phyloP scores from a whole-genome alignment of 106 monocot species.

The Acanthochlamys bracteata region DNA sequence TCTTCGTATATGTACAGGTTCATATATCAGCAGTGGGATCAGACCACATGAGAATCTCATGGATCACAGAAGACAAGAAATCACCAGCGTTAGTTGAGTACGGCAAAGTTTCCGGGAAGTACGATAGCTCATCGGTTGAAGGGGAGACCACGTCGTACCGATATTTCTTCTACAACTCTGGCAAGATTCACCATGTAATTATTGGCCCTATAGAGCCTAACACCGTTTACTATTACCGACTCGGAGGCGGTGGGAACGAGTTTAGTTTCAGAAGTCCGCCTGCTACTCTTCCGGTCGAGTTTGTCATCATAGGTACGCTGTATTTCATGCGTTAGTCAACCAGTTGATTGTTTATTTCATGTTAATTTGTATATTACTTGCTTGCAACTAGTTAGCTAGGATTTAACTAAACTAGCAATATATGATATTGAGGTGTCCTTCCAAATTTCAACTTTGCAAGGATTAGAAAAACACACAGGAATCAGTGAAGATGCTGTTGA shows the following conservation, averaged over 20 bases:
- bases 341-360: no score
- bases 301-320: constrained; percentile 43
- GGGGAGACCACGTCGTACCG: constrained; percentile 52
- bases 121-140: constrained; percentile 23
- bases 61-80: constrained; percentile 55
- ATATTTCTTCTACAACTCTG: constrained; percentile 64
- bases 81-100: constrained; percentile 56
- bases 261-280: constrained; percentile 74
- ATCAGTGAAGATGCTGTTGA: no score
- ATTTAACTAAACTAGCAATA: no score
- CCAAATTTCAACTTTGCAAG: no score
- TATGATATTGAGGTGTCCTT: no score
- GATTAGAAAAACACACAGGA: no score
- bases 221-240: constrained; percentile 68
- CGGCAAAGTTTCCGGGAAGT: constrained; percentile 34
- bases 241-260: constrained; percentile 34
- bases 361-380: no score
- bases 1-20: constrained; percentile 21
- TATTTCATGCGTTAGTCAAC: neutral
- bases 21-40: constrained; percentile 55
- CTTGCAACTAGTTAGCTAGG: no score
- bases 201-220: constrained; percentile 57
- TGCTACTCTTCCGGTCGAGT: constrained; percentile 49
- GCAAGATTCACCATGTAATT: constrained; percentile 61
- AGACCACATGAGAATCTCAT: constrained; percentile 63